A percentile compares a stretch with the other conserved stretches of the same genome.
Conservation (phyloP, 2,329 filamentous ascomycete species). For the Talaromyces rugulosus region DNA sequence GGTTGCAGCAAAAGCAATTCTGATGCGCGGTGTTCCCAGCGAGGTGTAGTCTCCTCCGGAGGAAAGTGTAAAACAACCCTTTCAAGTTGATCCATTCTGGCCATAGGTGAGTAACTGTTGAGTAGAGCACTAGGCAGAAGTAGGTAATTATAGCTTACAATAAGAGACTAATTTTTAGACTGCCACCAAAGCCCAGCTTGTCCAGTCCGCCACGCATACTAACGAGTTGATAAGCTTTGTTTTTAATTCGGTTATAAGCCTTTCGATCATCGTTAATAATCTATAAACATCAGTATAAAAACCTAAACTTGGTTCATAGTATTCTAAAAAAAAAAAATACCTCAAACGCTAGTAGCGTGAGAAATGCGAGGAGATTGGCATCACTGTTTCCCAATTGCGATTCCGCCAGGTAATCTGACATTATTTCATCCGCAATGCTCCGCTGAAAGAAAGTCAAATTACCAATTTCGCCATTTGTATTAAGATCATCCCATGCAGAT, state of each 20-base stretch:
- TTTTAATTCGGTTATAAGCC: conserved; percentile 13
- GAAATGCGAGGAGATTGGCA: not conserved
- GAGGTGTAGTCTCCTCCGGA: not conserved
- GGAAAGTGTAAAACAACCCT: not conserved
- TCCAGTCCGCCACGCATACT: conserved; percentile 12
- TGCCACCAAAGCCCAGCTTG: conserved; percentile 13
- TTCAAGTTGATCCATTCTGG: conserved; percentile 7
- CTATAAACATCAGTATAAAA: conserved; percentile 3
- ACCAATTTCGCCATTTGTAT: conserved; percentile 12
- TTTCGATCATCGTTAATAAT: conserved; percentile 14
- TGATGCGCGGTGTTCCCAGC: not conserved
- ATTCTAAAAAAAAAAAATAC: not conserved
- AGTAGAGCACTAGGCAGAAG: not conserved
- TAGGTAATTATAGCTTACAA: not conserved
- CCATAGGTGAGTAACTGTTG: not conserved
- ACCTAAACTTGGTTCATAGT: not conserved
- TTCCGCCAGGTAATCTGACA: conserved; percentile 9
- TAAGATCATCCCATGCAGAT: conserved; percentile 19
- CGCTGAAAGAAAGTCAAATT: conserved; percentile 15
- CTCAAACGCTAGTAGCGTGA: conserved; percentile 12
- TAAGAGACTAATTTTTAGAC: conserved; percentile 14
- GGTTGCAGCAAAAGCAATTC: not conserved
- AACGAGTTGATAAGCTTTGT: conserved; percentile 9
- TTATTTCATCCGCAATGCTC: conserved; percentile 14
- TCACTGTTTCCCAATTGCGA: conserved; percentile 2